Evolutionary conservation across 176 grass and related monocot genomes (phyloP).

Genomic region (Musa schizocarpa): DNA sequence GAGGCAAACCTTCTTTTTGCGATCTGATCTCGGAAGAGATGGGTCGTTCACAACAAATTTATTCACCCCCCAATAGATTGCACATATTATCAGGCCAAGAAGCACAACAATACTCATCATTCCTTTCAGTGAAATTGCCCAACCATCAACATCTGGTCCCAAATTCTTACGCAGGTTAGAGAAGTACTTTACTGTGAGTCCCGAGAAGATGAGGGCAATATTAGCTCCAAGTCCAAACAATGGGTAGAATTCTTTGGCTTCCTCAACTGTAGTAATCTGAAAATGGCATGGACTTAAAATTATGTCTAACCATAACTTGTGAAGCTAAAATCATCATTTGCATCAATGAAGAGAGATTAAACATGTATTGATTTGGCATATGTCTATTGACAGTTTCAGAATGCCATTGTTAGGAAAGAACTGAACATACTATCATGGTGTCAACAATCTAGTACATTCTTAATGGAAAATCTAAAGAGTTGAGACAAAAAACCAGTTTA

Average conservation of each 20-base stretch:
- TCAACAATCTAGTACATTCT: too few relatives aligned
- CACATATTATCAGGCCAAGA: constrained; percentile 57
- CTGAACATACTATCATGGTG: too few relatives aligned
- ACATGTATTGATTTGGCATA: too few relatives aligned
- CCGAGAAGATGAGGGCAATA: constrained; percentile 91
- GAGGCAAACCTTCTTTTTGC: constrained; percentile 77
- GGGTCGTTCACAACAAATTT: constrained; percentile 61
- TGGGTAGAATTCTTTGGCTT: constrained; percentile 98
- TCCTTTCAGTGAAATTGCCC: constrained; percentile 83
- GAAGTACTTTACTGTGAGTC: constrained; percentile 93
- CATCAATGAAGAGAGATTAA: neutral
- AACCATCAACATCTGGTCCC: constrained; percentile 86
- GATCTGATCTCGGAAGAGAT: constrained; percentile 43
- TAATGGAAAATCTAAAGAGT: too few relatives aligned
- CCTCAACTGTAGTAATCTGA: constrained; percentile 94
- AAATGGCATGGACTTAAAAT: neutral
- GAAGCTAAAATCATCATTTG: neutral
- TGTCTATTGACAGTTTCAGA: neutral
- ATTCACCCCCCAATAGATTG: constrained; percentile 85
- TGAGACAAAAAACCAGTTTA: neutral
- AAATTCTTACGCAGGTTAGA: constrained; percentile 85
- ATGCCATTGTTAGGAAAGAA: neutral
- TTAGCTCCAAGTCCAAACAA: constrained; percentile 91
- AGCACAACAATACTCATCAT: constrained; percentile 99
- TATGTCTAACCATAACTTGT: neutral